These are phyloP conservation scores for Plasmodium gaboni DNA, from an alignment of 169 alveolate species.

Conservation along the genomic window DNA sequence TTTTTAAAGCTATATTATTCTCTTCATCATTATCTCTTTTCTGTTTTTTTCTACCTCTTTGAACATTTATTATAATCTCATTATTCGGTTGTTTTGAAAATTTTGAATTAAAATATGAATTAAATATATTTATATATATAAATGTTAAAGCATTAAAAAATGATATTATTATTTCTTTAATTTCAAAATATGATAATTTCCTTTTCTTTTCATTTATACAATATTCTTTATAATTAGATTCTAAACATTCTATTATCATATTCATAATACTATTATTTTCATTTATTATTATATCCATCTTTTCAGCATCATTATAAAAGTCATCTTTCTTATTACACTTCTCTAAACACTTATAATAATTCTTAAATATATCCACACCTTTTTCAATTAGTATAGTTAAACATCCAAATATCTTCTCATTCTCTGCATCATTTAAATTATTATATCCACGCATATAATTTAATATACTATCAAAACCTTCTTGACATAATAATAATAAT, in stretches of 20 bases:
- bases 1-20: slow-evolving; percentile 32
- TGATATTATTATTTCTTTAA: slow-evolving; percentile 50
- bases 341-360: slow-evolving; percentile 68
- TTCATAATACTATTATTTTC: slow-evolving; percentile 68
- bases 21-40: slow-evolving; percentile 71
- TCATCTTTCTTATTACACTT: slow-evolving; percentile 37
- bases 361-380: slow-evolving; percentile 71
- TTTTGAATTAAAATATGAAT: slow-evolving; percentile 41
- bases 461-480: slow-evolving; percentile 48
- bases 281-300: slow-evolving; percentile 9
- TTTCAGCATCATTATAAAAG: slow-evolving; percentile 16
- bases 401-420: slow-evolving; percentile 69
- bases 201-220: slow-evolving; percentile 43
- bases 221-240: slow-evolving; percentile 55
- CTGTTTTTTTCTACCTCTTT: slow-evolving; percentile 69
- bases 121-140: slow-evolving; percentile 58
- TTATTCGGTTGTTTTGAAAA: slow-evolving; percentile 41
- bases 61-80: slow-evolving; percentile 40
- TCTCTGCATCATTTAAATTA: slow-evolving; percentile 34
- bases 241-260: slow-evolving; percentile 48
- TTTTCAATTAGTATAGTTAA: slow-evolving; percentile 61
- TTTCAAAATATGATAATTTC: slow-evolving; percentile 41
- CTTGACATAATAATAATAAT: slow-evolving; percentile 55
- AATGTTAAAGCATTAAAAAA: slow-evolving; percentile 70
- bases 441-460: slow-evolving; percentile 46